phyloP scores from a whole-genome alignment of 495 filamentous ascomycete genomes.

The Clohesyomyces aquaticus region DNA sequence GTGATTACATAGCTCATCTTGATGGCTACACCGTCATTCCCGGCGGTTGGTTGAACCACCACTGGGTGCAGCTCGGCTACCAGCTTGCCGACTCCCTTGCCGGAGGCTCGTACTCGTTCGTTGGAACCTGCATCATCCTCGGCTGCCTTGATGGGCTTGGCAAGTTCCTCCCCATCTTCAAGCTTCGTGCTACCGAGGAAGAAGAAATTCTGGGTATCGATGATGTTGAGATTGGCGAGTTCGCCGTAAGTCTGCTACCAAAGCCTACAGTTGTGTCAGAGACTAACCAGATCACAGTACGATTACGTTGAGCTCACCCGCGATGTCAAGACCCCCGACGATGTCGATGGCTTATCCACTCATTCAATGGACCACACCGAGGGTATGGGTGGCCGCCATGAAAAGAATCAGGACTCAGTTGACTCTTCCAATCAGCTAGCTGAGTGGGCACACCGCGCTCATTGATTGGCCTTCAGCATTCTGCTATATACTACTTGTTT shows the following conservation, averaged over 20 bases:
- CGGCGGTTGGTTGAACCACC: conserved; percentile 90
- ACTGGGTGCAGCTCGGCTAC: conserved; percentile 87
- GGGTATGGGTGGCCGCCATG: conserved; percentile 23
- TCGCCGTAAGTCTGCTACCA: conserved; percentile 63
- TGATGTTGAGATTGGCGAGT: conserved; percentile 95
- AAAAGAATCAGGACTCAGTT: conserved; percentile 41
- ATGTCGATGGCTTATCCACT: conserved; percentile 35
- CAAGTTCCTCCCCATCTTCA: conserved; percentile 82
- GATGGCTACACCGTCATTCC: conserved; percentile 71
- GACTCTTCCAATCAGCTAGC: conserved; percentile 33
- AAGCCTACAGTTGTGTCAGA: conserved; percentile 5
- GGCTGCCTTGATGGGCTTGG: conserved; percentile 63
- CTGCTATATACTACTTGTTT: conserved; percentile 31
- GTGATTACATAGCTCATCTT: conserved; percentile 86
- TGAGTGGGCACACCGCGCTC: conserved; percentile 34
- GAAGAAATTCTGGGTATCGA: conserved; percentile 92
- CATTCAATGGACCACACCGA: conserved; percentile 27
- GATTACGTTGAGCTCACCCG: conserved; percentile 93
- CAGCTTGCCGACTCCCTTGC: conserved; percentile 86
- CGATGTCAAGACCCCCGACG: conserved; percentile 60
- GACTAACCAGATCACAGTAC: conserved; percentile 57
- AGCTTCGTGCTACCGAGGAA: conserved; percentile 78
- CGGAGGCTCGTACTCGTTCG: conserved; percentile 85
- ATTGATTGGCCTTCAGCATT: conserved; percentile 13
- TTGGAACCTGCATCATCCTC: conserved; percentile 81